Conservation (phyloP, 164 flowering plant species). For the Brasenia schreberi region DNA sequence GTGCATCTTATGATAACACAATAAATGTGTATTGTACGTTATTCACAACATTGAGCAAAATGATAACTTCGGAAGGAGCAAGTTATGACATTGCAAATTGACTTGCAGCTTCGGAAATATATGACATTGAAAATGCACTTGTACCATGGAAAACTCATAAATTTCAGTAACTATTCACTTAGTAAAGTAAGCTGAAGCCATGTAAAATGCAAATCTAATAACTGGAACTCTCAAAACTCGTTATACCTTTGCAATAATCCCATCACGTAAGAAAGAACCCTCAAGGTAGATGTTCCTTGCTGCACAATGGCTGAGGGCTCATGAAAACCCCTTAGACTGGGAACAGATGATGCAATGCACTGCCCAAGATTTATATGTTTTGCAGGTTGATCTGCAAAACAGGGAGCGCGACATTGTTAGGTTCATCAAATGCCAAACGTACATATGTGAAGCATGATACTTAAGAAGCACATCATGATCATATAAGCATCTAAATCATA, state of each 20-base stretch:
- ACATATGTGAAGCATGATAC: slow-evolving; percentile 5
- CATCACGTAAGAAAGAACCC: slow-evolving; percentile 77
- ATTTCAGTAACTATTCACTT: neutral
- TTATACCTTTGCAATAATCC: slow-evolving; percentile 62
- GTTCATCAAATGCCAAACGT: slow-evolving; percentile 4
- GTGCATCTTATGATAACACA: too few relatives aligned
- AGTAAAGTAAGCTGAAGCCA: neutral
- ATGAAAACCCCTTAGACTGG: slow-evolving; percentile 54
- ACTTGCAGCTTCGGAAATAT: too few relatives aligned
- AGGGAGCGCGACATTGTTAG: neutral
- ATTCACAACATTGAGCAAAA: too few relatives aligned
- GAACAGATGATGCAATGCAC: slow-evolving; percentile 61
- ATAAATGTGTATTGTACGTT: too few relatives aligned
- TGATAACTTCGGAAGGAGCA: too few relatives aligned
- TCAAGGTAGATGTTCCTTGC: slow-evolving; percentile 47
- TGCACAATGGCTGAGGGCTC: slow-evolving; percentile 35
- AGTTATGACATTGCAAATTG: too few relatives aligned
- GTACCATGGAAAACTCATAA: too few relatives aligned
- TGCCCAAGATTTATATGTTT: slow-evolving; percentile 58
- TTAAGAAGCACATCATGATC: too few relatives aligned
- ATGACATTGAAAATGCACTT: too few relatives aligned
- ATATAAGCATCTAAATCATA: too few relatives aligned
- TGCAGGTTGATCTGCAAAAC: slow-evolving; percentile 37
- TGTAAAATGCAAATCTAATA: neutral
- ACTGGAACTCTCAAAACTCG: neutral